Evolutionary conservation across 1,284 basidiomycete species (phyloP).

Genomic region (Meira miltonrushii): DNA sequence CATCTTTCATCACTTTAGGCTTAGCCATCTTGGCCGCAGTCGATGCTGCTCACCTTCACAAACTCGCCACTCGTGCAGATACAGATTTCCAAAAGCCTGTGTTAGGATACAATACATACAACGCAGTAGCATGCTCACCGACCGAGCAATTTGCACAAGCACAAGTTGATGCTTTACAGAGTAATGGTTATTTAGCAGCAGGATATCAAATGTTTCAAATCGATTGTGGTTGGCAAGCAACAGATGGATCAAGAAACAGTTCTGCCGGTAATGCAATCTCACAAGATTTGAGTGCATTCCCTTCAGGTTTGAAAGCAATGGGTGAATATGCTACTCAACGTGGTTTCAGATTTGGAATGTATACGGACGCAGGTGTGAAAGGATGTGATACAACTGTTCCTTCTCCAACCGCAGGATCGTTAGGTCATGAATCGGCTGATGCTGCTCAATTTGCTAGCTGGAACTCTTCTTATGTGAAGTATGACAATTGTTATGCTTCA

Average conservation of each 20-base stretch:
- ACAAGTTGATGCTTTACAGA: constrained; percentile 48
- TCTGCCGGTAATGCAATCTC: constrained; percentile 27
- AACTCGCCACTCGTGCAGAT: too few relatives aligned
- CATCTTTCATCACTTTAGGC: too few relatives aligned
- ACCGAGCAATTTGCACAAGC: constrained; percentile 41
- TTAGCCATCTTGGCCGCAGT: too few relatives aligned
- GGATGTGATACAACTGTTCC: constrained; percentile 29
- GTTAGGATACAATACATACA: constrained; percentile 47
- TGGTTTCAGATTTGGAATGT: constrained; percentile 58
- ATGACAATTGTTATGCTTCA: constrained; percentile 54
- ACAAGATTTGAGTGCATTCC: constrained; percentile 55
- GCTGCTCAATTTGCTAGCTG: constrained; percentile 57
- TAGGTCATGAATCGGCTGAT: constrained; percentile 58
- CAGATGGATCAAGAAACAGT: constrained; percentile 26
- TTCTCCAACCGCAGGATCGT: constrained; percentile 54
- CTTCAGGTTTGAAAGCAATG: constrained; percentile 56
- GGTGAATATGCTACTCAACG: constrained; percentile 55
- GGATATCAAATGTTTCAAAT: constrained; percentile 35
- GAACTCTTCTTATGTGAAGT: constrained; percentile 56
- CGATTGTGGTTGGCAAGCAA: constrained; percentile 54
- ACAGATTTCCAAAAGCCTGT: constrained; percentile 17
- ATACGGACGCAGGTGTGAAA: constrained; percentile 57
- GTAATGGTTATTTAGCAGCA: constrained; percentile 39
- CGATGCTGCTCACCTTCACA: too few relatives aligned
- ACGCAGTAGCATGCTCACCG: constrained; percentile 43